Conservation (phyloP, 495 filamentous ascomycete species). For the Astrothelium subdiscretum region DNA sequence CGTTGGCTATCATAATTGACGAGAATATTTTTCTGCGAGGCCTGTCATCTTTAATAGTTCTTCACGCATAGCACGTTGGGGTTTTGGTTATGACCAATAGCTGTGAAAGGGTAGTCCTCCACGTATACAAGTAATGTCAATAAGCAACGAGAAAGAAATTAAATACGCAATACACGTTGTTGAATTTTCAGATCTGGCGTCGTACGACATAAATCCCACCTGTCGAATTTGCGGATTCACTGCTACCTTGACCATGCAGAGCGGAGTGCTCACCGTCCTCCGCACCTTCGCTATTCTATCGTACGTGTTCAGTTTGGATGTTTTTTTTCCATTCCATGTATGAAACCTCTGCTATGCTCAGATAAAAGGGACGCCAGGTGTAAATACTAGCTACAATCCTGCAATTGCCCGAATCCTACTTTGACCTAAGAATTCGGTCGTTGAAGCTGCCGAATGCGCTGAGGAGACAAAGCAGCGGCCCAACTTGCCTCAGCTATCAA, state of each 20-base stretch:
- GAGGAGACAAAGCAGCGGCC: too few species aligned
- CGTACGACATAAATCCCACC: too few species aligned
- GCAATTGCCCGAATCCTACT: too few species aligned
- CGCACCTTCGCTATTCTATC: neutral
- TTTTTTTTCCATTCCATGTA: neutral
- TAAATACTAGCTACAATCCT: neutral
- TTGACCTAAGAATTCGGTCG: too few species aligned
- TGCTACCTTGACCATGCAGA: too few species aligned
- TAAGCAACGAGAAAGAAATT: neutral
- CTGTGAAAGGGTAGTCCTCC: neutral
- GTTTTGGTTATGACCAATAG: neutral
- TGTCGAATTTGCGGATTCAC: too few species aligned
- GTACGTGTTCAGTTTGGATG: neutral
- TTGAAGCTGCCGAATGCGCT: too few species aligned
- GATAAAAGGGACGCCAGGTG: too few species aligned
- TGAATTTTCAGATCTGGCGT: neutral
- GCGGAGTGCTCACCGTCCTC: neutral
- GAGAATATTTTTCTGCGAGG: neutral
- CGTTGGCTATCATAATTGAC: neutral
- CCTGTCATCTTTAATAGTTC: neutral
- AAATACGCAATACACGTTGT: neutral
- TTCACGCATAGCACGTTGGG: neutral
- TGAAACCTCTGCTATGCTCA: too few species aligned
- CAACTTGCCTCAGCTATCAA: too few species aligned
- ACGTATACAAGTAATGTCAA: neutral